Evolutionary conservation across 768 basidiomycete species (phyloP).

Genomic region (Amanita molliuscula): DNA sequence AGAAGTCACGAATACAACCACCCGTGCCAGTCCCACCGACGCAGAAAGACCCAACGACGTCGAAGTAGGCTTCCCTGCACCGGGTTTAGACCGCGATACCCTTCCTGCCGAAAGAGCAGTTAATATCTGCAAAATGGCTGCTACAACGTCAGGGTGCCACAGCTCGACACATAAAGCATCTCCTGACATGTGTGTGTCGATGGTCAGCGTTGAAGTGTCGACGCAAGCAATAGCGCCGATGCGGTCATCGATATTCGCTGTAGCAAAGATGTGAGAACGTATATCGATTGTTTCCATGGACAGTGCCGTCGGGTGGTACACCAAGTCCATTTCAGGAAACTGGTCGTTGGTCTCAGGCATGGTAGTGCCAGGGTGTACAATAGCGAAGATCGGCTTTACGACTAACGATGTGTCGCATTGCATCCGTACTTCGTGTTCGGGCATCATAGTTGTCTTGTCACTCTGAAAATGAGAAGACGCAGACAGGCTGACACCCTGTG

Average conservation of each 20-base stretch:
- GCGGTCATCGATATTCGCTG: conserved; percentile 43
- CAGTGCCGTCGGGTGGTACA: conserved; percentile 40
- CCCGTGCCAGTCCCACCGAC: conserved; percentile 47
- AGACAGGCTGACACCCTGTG: conserved; percentile 38
- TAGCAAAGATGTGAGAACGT: conserved; percentile 29
- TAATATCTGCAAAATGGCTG: conserved; percentile 24
- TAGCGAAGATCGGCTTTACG: conserved; percentile 43
- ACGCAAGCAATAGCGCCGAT: conserved; percentile 28
- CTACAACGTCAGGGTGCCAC: conserved; percentile 53
- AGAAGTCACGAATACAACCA: conserved; percentile 65
- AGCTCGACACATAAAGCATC: conserved; percentile 57
- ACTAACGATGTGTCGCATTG: conserved; percentile 27
- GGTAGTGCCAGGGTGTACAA: conserved; percentile 30
- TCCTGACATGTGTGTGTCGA: conserved; percentile 37
- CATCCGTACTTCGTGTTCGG: conserved; percentile 36
- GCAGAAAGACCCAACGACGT: conserved; percentile 37
- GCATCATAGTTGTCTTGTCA: conserved; percentile 16
- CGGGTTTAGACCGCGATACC: conserved; percentile 9
- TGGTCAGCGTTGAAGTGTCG: conserved; percentile 29
- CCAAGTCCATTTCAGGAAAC: conserved; percentile 25
- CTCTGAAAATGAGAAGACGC: conserved; percentile 30
- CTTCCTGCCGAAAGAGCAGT: conserved; percentile 32
- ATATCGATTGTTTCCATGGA: conserved; percentile 50
- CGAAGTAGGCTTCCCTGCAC: conserved; percentile 3
- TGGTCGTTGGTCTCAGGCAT: not conserved